phyloP scores from a whole-genome alignment of 345 rosid genomes.

The Salix exigua region DNA sequence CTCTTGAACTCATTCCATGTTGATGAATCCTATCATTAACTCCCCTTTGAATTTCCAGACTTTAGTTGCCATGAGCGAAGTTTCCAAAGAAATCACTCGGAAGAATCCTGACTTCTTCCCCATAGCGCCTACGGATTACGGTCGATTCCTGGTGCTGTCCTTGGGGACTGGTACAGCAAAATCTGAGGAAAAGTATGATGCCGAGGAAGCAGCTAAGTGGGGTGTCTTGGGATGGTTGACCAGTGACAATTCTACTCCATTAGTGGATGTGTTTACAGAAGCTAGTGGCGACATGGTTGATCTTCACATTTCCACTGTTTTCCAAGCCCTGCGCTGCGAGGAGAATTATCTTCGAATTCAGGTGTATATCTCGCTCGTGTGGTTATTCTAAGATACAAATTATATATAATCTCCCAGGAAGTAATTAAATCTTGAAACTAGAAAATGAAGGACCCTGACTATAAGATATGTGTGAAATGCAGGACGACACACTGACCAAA shows the following conservation, averaged over 20 bases:
- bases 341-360: conserved; percentile 50
- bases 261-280: conserved; percentile 33
- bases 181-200: conserved; percentile 35
- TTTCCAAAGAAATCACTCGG: conserved; percentile 40
- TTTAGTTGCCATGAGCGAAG: conserved; percentile 48
- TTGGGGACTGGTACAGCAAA: conserved; percentile 55
- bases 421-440: too few relatives aligned
- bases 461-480: background rate
- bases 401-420: too few relatives aligned
- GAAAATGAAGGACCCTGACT: too few relatives aligned
- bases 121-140: conserved; percentile 43
- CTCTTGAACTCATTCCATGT: too few relatives aligned
- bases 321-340: conserved; percentile 44
- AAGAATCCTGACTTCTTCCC: conserved; percentile 41
- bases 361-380: conserved; percentile 16
- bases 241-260: conserved; percentile 41
- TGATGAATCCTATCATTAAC: too few relatives aligned
- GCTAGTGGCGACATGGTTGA: conserved; percentile 55
- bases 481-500: conserved; percentile 42
- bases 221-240: conserved; percentile 64
- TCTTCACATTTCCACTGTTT: conserved; percentile 45
- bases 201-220: conserved; percentile 52
- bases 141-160: conserved; percentile 49
- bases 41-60: conserved; percentile 15
- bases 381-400: background rate